phyloP scores from a whole-genome alignment of 306 rosid species.

The Vigna radiata region DNA sequence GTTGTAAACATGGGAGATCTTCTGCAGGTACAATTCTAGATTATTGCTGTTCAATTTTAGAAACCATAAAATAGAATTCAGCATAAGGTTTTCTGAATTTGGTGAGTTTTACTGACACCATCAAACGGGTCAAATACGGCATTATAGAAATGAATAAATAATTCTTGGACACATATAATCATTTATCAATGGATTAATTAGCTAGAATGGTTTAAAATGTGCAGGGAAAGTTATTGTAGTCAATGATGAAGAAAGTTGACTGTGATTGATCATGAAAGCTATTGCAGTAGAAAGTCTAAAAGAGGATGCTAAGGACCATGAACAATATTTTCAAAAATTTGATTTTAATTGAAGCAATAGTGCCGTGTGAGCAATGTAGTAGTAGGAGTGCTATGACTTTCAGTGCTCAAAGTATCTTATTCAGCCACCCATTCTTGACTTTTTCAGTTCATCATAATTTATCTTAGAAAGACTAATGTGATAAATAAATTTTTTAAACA shows the following conservation, averaged over 20 bases:
- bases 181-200: too few species aligned
- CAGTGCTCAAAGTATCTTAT: background rate
- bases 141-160: too few species aligned
- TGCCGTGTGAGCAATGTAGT: background rate
- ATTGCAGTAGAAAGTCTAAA: too few species aligned
- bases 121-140: background rate
- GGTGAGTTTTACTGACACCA: background rate
- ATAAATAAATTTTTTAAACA: conserved; percentile 8
- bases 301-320: background rate
- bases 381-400: background rate
- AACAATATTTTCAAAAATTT: background rate
- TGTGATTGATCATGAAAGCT: background rate
- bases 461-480: too few species aligned
- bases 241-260: background rate
- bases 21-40: conserved; percentile 40
- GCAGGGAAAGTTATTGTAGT: background rate
- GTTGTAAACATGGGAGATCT: conserved; percentile 59
- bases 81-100: background rate
- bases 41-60: background rate
- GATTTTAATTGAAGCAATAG: too few species aligned
- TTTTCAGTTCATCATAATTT: background rate
- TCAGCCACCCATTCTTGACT: background rate
- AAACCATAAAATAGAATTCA: background rate
- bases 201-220: background rate
- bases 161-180: too few species aligned